phyloP scores from a whole-genome alignment of 331 rosid species.

The Quercus tomentella region DNA sequence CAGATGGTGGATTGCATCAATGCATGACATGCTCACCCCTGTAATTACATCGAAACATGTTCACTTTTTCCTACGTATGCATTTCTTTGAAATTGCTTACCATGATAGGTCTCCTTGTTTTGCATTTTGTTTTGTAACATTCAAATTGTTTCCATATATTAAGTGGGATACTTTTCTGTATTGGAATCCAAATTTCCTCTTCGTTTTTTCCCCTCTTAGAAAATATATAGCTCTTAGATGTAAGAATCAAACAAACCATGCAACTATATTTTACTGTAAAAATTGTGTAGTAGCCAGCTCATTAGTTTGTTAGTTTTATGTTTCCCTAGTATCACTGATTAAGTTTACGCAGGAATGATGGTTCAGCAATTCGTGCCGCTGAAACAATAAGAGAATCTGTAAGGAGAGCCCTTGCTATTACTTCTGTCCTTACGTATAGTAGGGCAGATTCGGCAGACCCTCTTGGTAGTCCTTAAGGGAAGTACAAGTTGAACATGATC shows the following conservation, averaged over 20 bases:
- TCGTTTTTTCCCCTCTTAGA: not conserved
- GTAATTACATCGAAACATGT: constrained; percentile 37
- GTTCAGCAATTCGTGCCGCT: no score
- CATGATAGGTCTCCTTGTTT: constrained; percentile 43
- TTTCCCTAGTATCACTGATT: not conserved
- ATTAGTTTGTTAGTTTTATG: not conserved
- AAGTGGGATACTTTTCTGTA: constrained; percentile 30
- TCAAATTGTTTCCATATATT: constrained; percentile 35
- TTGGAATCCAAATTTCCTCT: constrained; percentile 33
- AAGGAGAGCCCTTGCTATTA: no score
- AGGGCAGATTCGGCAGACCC: no score
- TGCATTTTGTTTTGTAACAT: constrained; percentile 27
- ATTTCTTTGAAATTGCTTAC: constrained; percentile 38
- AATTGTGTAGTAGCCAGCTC: not conserved
- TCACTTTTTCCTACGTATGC: constrained; percentile 44
- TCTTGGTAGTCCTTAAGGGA: no score
- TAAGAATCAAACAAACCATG: not conserved
- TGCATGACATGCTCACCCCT: constrained; percentile 26
- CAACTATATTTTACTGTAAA: not conserved
- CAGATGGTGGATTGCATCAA: constrained; percentile 38
- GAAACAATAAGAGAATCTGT: no score
- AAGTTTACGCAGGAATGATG: not conserved
- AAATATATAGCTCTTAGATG: not conserved
- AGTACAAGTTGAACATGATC: no score
- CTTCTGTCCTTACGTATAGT: no score